phyloP scores from a whole-genome alignment of 768 basidiomycete genomes.

The Coprinopsis strossmayeri region DNA sequence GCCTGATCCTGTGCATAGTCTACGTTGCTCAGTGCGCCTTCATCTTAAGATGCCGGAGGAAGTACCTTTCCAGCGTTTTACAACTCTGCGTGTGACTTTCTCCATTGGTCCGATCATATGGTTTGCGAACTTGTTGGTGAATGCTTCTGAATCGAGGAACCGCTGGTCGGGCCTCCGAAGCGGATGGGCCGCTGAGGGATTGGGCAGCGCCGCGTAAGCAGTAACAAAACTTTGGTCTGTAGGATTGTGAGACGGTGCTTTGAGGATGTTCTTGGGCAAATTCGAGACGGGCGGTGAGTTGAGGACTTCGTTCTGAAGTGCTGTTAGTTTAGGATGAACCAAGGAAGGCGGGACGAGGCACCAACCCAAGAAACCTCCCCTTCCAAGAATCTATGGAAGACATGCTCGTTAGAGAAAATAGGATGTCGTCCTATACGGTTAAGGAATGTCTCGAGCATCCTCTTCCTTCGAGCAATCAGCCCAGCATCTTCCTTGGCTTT shows the following conservation, averaged over 20 bases:
- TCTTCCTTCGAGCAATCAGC: slow-evolving; percentile 86
- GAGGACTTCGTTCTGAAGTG: slow-evolving; percentile 77
- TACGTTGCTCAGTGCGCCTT: slow-evolving; percentile 18
- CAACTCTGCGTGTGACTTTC: slow-evolving; percentile 85
- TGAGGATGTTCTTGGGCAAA: slow-evolving; percentile 92
- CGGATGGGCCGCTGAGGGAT: slow-evolving; percentile 83
- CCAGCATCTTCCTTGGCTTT: slow-evolving; percentile 95
- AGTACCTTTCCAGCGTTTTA: slow-evolving; percentile 92
- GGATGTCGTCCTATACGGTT: slow-evolving; percentile 87
- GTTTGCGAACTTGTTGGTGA: slow-evolving; percentile 91
- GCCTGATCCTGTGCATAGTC: slow-evolving; percentile 84
- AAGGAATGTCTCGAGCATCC: slow-evolving; percentile 93
- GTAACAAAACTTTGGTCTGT: slow-evolving; percentile 67
- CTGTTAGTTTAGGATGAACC: not conserved
- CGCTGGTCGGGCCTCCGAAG: slow-evolving; percentile 91
- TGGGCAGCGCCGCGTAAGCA: slow-evolving; percentile 81
- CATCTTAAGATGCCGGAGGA: slow-evolving; percentile 8
- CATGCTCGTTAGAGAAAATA: slow-evolving; percentile 93
- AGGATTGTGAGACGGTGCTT: slow-evolving; percentile 92
- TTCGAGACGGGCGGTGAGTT: slow-evolving; percentile 88
- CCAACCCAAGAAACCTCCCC: slow-evolving; percentile 94
- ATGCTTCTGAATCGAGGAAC: slow-evolving; percentile 92
- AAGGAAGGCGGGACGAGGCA: slow-evolving; percentile 11
- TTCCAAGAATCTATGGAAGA: slow-evolving; percentile 94
- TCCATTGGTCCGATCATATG: slow-evolving; percentile 93